Evolutionary conservation across 108 stramenopile genomes (phyloP).

Genomic region (Nitzschia sp.): DNA sequence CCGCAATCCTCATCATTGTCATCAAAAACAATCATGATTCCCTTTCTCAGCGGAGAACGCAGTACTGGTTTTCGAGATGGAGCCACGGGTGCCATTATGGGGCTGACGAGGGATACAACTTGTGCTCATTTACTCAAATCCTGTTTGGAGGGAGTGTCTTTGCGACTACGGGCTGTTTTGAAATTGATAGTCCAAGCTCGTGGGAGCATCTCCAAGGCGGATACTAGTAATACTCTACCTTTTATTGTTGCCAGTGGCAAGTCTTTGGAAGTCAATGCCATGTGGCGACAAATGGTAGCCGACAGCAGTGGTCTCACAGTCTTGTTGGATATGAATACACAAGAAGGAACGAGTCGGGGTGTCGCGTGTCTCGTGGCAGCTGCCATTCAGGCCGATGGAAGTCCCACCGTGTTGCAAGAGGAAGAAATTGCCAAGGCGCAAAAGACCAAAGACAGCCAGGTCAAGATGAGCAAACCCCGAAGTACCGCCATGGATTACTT

Average conservation of each 20-base stretch:
- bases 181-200: conserved; percentile 36
- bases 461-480: background rate
- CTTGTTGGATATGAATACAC: conserved; percentile 59
- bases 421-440: conserved; percentile 12
- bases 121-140: conserved; percentile 57
- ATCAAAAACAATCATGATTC: conserved; percentile 39
- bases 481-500: conserved; percentile 21
- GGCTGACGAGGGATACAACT: conserved; percentile 73
- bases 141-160: conserved; percentile 69
- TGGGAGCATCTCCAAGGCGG: background rate
- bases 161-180: conserved; percentile 63
- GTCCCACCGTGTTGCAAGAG: background rate
- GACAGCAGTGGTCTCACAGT: conserved; percentile 63
- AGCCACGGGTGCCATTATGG: conserved; percentile 67
- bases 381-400: background rate
- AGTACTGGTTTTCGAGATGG: conserved; percentile 79
- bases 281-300: conserved; percentile 82
- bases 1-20: background rate
- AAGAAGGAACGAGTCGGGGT: conserved; percentile 77
- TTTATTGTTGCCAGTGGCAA: conserved; percentile 74
- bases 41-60: conserved; percentile 81
- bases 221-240: background rate
- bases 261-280: conserved; percentile 69
- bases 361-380: conserved; percentile 59
- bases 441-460: too few relatives aligned